phyloP scores from a whole-genome alignment of 371 early-diverging fungal species.

The Zychaea mexicana region DNA sequence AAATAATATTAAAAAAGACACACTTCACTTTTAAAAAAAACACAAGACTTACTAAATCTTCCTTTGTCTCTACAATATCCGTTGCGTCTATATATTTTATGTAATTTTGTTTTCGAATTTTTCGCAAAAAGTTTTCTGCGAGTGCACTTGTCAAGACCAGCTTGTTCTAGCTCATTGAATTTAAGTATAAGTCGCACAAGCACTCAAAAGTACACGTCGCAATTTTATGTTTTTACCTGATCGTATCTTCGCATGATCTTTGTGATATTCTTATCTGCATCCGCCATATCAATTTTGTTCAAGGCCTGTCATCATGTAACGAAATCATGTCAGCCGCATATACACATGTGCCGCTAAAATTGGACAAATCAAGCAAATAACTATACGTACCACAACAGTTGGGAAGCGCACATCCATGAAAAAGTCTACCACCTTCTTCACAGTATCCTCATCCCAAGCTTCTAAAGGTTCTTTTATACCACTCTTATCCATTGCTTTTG shows the following conservation, averaged over 20 bases:
- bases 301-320: conserved; percentile 44
- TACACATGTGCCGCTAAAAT: background rate
- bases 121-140: conserved; percentile 77
- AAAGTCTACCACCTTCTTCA: conserved; percentile 59
- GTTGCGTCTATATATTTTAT: conserved; percentile 69
- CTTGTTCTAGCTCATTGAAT: conserved; percentile 50
- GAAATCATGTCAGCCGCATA: background rate
- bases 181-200: too few relatives aligned
- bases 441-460: conserved; percentile 62
- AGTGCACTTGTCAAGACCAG: conserved; percentile 76
- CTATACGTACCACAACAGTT: conserved; percentile 55
- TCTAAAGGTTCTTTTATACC: conserved; percentile 54
- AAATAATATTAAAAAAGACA: background rate
- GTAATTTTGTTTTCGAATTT: conserved; percentile 68
- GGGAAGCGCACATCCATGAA: conserved; percentile 82
- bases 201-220: background rate
- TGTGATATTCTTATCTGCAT: conserved; percentile 79
- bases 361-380: background rate
- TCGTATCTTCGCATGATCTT: conserved; percentile 72
- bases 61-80: conserved; percentile 63
- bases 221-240: conserved; percentile 26
- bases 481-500: conserved; percentile 59
- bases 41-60: conserved; percentile 42
- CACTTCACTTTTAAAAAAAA: background rate
- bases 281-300: conserved; percentile 84